phyloP scores from a whole-genome alignment of 495 filamentous ascomycete species.

The Ramalina intermedia region DNA sequence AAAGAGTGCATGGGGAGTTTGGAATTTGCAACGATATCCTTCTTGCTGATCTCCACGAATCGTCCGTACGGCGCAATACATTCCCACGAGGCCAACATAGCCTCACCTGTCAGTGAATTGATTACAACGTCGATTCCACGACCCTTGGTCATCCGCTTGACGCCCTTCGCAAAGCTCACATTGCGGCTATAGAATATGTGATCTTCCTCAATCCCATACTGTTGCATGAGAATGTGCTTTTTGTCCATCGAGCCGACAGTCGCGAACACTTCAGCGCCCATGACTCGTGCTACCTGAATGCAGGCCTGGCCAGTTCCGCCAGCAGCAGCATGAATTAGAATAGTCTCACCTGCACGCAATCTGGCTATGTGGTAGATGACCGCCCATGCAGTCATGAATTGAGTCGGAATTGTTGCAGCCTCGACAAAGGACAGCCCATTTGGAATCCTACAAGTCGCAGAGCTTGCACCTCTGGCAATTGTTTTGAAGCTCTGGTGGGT shows the following conservation, averaged over 20 bases:
- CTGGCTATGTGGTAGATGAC: constrained; percentile 20
- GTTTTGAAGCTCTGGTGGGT: constrained; percentile 15
- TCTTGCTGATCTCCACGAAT: constrained; percentile 28
- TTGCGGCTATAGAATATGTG: constrained; percentile 13
- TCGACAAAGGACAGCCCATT: constrained; percentile 28
- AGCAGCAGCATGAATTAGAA: constrained; percentile 42
- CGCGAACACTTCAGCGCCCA: constrained; percentile 37
- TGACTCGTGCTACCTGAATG: constrained; percentile 34
- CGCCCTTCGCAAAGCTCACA: not conserved
- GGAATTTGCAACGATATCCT: constrained; percentile 24
- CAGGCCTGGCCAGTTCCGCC: constrained; percentile 43
- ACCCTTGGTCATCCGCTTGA: constrained; percentile 3
- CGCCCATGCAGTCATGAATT: constrained; percentile 39
- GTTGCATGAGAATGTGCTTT: constrained; percentile 1
- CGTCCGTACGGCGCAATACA: constrained; percentile 32
- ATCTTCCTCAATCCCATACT: constrained; percentile 6
- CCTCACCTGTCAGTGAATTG: constrained; percentile 8
- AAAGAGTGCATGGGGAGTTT: constrained; percentile 6
- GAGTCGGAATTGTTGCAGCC: constrained; percentile 36
- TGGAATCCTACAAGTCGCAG: constrained; percentile 16
- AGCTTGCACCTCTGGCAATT: not conserved
- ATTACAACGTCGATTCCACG: constrained; percentile 11
- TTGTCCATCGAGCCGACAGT: constrained; percentile 11
- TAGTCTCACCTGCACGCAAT: constrained; percentile 18
- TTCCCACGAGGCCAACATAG: constrained; percentile 12